Conservation (phyloP, 768 basidiomycete species). For the Boletellus ananas region DNA sequence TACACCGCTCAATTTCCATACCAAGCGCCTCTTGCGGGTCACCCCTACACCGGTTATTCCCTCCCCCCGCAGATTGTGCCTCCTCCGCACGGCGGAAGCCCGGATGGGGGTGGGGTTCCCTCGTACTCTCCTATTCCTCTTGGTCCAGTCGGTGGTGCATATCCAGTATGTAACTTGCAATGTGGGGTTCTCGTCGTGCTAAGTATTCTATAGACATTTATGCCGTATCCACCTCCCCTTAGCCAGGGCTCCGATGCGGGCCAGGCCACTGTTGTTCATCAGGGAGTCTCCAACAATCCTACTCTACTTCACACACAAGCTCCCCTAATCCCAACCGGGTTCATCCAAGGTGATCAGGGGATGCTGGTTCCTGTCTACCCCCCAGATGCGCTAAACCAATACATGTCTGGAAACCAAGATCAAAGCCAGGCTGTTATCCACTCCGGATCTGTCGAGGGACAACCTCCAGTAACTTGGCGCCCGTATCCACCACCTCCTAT, state of each 20-base stretch:
- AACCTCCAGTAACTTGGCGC: conserved; percentile 32
- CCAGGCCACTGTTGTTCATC: conserved; percentile 10
- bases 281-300: conserved; percentile 14
- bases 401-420: conserved; percentile 49
- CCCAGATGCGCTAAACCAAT: conserved; percentile 65
- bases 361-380: conserved; percentile 69
- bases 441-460: conserved; percentile 26
- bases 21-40: conserved; percentile 46
- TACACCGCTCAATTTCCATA: conserved; percentile 51
- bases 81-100: conserved; percentile 33
- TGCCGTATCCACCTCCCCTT: conserved; percentile 45
- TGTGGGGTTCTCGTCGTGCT: conserved; percentile 1
- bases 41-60: conserved; percentile 45
- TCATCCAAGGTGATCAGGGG: conserved; percentile 70
- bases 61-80: conserved; percentile 23
- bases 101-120: conserved; percentile 37
- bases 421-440: conserved; percentile 15
- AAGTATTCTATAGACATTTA: conserved; percentile 38
- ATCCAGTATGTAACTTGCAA: conserved; percentile 40
- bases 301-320: conserved; percentile 37
- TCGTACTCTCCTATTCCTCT: conserved; percentile 33
- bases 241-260: conserved; percentile 30
- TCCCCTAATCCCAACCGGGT: conserved; percentile 62
- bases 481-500: conserved; percentile 32
- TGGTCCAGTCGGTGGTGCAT: conserved; percentile 38